A percentile compares a stretch with the other conserved stretches of the same genome.
Evolutionary conservation across 2,329 filamentous ascomycete genomes (phyloP).

Genomic region (Colletotrichum spaethianum): DNA sequence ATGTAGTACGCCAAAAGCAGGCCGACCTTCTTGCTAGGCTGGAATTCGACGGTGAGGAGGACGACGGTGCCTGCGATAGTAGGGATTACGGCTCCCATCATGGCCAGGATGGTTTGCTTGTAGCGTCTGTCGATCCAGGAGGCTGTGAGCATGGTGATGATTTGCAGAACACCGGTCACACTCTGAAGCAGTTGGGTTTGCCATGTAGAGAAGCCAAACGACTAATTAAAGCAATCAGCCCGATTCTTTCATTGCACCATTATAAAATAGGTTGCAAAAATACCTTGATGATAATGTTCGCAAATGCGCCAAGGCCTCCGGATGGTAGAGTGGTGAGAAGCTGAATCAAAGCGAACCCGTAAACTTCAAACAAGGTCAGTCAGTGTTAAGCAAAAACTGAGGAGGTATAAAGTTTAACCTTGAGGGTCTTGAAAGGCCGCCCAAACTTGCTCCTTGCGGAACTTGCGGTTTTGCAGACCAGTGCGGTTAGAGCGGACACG

Average conservation of each 20-base stretch:
- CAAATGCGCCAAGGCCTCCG: slow-evolving; percentile 79
- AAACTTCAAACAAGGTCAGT: slow-evolving; percentile 50
- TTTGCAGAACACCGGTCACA: slow-evolving; percentile 81
- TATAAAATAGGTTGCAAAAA: not conserved
- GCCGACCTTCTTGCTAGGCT: slow-evolving; percentile 53
- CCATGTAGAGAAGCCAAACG: slow-evolving; percentile 74
- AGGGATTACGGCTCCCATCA: slow-evolving; percentile 76
- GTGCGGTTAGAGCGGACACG: slow-evolving; percentile 55
- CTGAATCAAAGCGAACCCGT: slow-evolving; percentile 75
- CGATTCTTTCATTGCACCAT: too few species aligned
- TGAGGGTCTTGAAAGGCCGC: slow-evolving; percentile 54
- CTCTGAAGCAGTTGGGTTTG: slow-evolving; percentile 82
- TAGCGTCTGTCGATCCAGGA: slow-evolving; percentile 78
- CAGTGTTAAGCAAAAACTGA: not conserved
- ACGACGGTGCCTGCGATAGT: slow-evolving; percentile 58
- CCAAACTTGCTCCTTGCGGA: slow-evolving; percentile 54
- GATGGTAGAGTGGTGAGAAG: slow-evolving; percentile 82
- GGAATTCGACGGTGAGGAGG: slow-evolving; percentile 51
- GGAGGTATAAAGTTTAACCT: not conserved
- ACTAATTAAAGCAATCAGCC: slow-evolving; percentile 44
- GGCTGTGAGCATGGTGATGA: slow-evolving; percentile 76
- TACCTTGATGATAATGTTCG: slow-evolving; percentile 78
- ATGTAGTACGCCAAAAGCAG: slow-evolving; percentile 59
- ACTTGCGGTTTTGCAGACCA: slow-evolving; percentile 52
- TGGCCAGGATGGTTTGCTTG: slow-evolving; percentile 76